Percentiles rank a stretch among this genome's conserved stretches.
phyloP scores from a whole-genome alignment of 371 early-diverging fungal genomes.

The Agmasoma carcini region DNA sequence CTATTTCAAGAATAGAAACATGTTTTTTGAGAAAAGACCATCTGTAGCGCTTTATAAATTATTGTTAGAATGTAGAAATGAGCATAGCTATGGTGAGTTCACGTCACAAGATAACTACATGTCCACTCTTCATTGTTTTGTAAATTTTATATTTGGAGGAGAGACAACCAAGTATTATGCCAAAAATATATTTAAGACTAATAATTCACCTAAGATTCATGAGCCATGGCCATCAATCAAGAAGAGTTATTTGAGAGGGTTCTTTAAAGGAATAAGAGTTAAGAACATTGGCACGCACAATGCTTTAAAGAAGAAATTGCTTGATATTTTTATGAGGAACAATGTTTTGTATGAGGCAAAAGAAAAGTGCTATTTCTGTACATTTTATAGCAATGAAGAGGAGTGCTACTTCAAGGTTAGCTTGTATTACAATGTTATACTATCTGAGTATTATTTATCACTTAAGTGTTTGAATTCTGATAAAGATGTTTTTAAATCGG shows the following conservation, averaged over 20 bases:
- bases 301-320: constrained; percentile 38
- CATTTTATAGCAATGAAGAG: constrained; percentile 10
- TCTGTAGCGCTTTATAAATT: constrained; percentile 40
- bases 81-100: constrained; percentile 8
- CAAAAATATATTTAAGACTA: constrained; percentile 14
- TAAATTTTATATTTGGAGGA: constrained; percentile 26
- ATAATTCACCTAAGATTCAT: neutral
- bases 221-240: constrained; percentile 20
- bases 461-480: constrained; percentile 22
- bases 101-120: neutral
- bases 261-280: constrained; percentile 40
- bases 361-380: constrained; percentile 40
- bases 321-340: constrained; percentile 31
- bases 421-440: constrained; percentile 44
- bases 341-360: constrained; percentile 25
- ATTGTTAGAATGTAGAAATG: constrained; percentile 27
- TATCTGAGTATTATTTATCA: constrained; percentile 32
- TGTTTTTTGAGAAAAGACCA: constrained; percentile 39
- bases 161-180: constrained; percentile 14
- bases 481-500: constrained; percentile 11
- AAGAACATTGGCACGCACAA: constrained; percentile 28
- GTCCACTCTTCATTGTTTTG: constrained; percentile 27
- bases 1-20: constrained; percentile 20
- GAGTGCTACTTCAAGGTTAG: constrained; percentile 42
- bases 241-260: constrained; percentile 38